Percentiles rank a stretch among this genome's conserved stretches.
Conservation (phyloP, 208 protist species). For the Trichomonas gallinae region DNA sequence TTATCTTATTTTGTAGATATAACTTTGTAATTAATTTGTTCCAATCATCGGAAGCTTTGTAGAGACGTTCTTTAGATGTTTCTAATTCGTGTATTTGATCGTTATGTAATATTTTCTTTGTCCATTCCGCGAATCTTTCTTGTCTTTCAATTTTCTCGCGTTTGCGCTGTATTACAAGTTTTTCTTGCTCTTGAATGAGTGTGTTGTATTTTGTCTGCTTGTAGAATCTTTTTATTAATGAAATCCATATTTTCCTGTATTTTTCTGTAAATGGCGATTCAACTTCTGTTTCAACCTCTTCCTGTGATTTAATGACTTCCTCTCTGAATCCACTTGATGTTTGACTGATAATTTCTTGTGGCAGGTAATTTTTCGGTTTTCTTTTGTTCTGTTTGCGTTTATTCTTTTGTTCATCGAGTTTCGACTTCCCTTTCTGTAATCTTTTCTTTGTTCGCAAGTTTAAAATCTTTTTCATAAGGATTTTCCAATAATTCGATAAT, state of each 20-base stretch:
- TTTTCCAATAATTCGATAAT: neutral
- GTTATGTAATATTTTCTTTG: neutral
- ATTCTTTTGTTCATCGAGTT: neutral
- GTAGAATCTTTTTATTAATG: neutral
- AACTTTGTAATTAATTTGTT: neutral
- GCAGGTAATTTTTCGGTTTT: neutral
- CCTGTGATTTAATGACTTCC: neutral
- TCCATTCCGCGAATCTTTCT: neutral
- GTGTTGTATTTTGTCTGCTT: neutral
- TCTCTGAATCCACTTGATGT: neutral
- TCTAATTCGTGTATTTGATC: neutral
- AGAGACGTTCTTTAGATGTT: neutral
- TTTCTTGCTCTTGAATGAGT: neutral
- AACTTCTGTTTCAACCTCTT: neutral
- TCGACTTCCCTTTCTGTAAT: neutral
- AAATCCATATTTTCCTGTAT: neutral
- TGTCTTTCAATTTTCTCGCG: neutral
- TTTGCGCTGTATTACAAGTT: neutral
- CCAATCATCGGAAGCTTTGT: neutral
- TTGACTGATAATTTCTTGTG: neutral
- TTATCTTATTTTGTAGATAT: neutral
- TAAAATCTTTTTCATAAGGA: neutral
- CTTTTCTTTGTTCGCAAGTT: neutral
- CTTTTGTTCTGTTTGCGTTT: neutral
- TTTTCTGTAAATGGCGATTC: neutral